These are phyloP conservation scores for Podila epicladia DNA, from an alignment of 192 early-diverging fungal genomes.

Conservation along the genomic window DNA sequence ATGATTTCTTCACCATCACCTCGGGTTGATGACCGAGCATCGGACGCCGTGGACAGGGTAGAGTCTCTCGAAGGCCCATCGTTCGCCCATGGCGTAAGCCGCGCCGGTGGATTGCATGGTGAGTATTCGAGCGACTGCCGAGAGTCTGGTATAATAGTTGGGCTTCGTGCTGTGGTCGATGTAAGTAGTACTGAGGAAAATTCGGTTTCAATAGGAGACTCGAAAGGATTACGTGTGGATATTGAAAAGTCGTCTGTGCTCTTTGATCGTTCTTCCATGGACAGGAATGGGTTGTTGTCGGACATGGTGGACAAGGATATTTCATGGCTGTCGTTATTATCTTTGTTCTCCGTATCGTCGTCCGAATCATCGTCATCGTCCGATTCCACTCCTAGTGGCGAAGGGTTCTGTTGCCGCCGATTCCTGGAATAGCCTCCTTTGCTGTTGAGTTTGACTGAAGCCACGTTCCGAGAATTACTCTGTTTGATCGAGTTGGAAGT, in stretches of 20 bases:
- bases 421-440: slow-evolving; percentile 9
- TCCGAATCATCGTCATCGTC: not conserved
- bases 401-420: slow-evolving; percentile 3
- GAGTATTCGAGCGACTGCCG: not conserved
- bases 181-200: not conserved
- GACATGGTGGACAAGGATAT: not conserved
- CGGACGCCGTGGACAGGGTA: slow-evolving; percentile 42
- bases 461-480: slow-evolving; percentile 23
- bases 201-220: not conserved
- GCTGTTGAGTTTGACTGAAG: not conserved
- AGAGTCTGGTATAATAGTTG: not conserved
- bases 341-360: not conserved
- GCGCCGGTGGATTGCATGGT: not conserved
- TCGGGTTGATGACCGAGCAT: slow-evolving; percentile 34
- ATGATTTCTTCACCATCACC: slow-evolving; percentile 53
- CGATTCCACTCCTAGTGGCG: slow-evolving; percentile 7
- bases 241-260: not conserved
- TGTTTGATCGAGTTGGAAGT: slow-evolving; percentile 45
- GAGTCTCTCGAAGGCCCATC: slow-evolving; percentile 29
- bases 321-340: slow-evolving; percentile 2
- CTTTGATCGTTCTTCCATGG: not conserved
- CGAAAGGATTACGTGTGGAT: not conserved
- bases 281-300: not conserved
- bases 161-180: not conserved
- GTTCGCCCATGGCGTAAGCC: slow-evolving; percentile 24